Conservation (phyloP, 192 early-diverging fungal genomes). For the Dimargaris cristalligena region DNA sequence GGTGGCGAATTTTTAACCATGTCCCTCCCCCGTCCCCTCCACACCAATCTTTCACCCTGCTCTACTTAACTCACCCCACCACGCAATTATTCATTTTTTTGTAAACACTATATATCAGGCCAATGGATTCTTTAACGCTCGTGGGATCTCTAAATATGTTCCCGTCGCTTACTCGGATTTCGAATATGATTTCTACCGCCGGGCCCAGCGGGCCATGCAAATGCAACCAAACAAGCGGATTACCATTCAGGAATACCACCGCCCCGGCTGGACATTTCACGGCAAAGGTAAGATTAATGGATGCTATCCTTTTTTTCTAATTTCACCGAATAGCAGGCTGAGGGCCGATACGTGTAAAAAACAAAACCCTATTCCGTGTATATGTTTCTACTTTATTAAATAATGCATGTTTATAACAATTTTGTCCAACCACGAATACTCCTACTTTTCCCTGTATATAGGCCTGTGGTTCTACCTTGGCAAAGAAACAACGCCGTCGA, state of each 20-base stretch:
- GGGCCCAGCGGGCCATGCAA: slow-evolving; percentile 26
- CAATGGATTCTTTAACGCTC: slow-evolving; percentile 80
- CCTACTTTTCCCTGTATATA: slow-evolving; percentile 14
- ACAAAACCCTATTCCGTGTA: not conserved
- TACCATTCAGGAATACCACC: slow-evolving; percentile 56
- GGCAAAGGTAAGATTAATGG: slow-evolving; percentile 85
- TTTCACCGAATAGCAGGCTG: not conserved
- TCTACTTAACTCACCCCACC: too few species aligned
- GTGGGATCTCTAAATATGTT: slow-evolving; percentile 70
- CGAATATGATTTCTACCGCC: slow-evolving; percentile 40
- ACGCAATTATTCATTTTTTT: too few species aligned
- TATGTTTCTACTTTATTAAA: not conserved
- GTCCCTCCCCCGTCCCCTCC: too few species aligned
- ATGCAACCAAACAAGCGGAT: slow-evolving; percentile 31
- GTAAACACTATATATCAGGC: too few species aligned
- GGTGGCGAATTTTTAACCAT: too few species aligned
- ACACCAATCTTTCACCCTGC: too few species aligned
- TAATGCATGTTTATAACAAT: not conserved
- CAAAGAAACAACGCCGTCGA: slow-evolving; percentile 31
- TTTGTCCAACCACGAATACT: not conserved
- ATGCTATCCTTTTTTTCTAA: not conserved
- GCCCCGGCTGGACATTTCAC: slow-evolving; percentile 86
- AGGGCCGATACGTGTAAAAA: not conserved
- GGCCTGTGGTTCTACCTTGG: slow-evolving; percentile 60
- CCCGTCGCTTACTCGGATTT: slow-evolving; percentile 84